Evolutionary conservation across 768 basidiomycete species (phyloP).

Genomic region (Guyanaporus albipodus): DNA sequence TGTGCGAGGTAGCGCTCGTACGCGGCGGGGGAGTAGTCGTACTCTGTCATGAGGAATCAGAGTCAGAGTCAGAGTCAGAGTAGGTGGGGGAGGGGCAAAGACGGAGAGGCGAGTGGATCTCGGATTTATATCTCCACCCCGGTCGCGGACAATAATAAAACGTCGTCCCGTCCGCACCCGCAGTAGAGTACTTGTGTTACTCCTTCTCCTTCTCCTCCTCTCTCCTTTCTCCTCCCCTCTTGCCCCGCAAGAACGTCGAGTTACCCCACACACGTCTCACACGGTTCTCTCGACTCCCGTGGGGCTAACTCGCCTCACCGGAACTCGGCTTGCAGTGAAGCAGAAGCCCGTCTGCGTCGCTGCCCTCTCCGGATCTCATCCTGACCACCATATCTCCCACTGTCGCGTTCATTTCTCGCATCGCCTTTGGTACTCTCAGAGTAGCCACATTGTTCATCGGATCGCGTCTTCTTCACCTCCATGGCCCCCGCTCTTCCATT

Average conservation of each 20-base stretch:
- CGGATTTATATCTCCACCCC: slow-evolving; percentile 11
- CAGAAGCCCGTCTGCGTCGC: slow-evolving; percentile 9
- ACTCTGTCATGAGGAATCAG: slow-evolving; percentile 59
- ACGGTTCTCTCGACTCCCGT: too few relatives aligned
- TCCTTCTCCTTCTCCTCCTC: too few relatives aligned
- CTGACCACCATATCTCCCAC: slow-evolving; percentile 15
- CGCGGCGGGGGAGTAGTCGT: slow-evolving; percentile 58
- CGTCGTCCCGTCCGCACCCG: too few relatives aligned
- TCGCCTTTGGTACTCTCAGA: background rate
- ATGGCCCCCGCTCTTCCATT: slow-evolving; percentile 1
- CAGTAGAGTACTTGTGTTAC: too few relatives aligned
- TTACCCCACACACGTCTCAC: slow-evolving; percentile 28
- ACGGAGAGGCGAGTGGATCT: slow-evolving; percentile 6
- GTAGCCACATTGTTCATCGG: background rate
- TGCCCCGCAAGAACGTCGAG: slow-evolving; percentile 22
- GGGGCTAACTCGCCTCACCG: too few relatives aligned
- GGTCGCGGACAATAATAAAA: background rate
- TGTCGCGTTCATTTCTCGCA: too few relatives aligned
- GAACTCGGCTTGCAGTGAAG: too few relatives aligned
- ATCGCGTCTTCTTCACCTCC: slow-evolving; percentile 6
- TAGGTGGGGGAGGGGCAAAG: background rate
- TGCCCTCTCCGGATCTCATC: too few relatives aligned
- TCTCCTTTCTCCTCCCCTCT: slow-evolving; percentile 17
- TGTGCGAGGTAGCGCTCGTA: slow-evolving; percentile 43
- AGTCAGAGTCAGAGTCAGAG: too few relatives aligned